phyloP scores from a whole-genome alignment of 495 filamentous ascomycete species.

The Xylaria castorea region DNA sequence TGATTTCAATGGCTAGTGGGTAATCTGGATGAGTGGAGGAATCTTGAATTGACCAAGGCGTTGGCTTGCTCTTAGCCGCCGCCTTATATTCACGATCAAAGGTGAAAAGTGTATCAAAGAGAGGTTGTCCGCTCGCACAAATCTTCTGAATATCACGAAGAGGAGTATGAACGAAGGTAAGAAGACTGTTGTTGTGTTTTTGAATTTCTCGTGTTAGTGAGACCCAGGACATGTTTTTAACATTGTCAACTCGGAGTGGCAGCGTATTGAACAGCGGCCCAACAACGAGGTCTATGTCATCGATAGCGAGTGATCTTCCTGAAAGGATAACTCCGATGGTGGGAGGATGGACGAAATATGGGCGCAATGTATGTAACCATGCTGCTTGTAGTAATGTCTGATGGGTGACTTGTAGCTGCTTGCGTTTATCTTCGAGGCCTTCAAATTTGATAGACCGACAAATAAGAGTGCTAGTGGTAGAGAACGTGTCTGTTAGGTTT shows the following conservation, averaged over 20 bases:
- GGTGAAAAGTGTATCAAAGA: constrained; percentile 88
- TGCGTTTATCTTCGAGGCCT: constrained; percentile 53
- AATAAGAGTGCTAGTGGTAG: constrained; percentile 29
- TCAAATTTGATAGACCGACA: constrained; percentile 38
- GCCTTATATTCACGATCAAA: constrained; percentile 64
- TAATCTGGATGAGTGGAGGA: constrained; percentile 65
- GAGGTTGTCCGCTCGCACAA: constrained; percentile 59
- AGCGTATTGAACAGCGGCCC: constrained; percentile 94
- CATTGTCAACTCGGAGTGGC: constrained; percentile 64
- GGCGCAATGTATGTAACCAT: constrained; percentile 65
- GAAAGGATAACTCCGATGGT: constrained; percentile 73
- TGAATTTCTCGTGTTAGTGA: constrained; percentile 63
- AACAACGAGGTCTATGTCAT: constrained; percentile 70
- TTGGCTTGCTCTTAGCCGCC: constrained; percentile 30
- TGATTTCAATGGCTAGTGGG: constrained; percentile 75
- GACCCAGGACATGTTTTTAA: constrained; percentile 55
- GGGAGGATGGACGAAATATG: constrained; percentile 40
- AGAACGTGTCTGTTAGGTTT: constrained; percentile 21
- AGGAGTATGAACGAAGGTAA: constrained; percentile 74
- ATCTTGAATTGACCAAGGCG: constrained; percentile 63
- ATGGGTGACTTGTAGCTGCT: constrained; percentile 70
- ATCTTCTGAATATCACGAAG: constrained; percentile 77
- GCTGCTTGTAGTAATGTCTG: constrained; percentile 76
- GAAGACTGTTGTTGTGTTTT: constrained; percentile 62
- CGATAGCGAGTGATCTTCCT: constrained; percentile 69